These are phyloP conservation scores for Apiotrichum siamense DNA, from an alignment of 1,284 basidiomycete species.

Conservation along the genomic window DNA sequence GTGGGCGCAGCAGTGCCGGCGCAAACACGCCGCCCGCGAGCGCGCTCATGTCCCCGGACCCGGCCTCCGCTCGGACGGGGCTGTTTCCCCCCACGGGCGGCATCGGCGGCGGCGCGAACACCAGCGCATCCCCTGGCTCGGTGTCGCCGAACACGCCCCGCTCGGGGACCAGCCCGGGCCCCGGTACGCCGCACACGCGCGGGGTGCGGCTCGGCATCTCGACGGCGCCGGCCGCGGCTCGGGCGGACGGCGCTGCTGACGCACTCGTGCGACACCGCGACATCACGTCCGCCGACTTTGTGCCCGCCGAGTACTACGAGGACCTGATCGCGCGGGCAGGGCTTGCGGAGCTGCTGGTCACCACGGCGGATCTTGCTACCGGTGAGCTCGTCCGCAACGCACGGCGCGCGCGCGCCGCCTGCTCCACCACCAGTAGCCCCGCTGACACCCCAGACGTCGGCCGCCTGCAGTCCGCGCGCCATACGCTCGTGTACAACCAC, in stretches of 20 bases:
- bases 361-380: constrained; percentile 27
- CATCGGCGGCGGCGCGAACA: too few species aligned
- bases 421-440: too few species aligned
- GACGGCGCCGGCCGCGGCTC: background rate
- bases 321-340: constrained; percentile 32
- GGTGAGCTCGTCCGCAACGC: constrained; percentile 28
- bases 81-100: too few species aligned
- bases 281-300: constrained; percentile 22
- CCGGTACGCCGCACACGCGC: too few species aligned
- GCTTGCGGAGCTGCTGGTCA: constrained; percentile 36
- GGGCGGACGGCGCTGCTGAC: too few species aligned
- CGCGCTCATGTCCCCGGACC: background rate
- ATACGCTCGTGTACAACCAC: constrained; percentile 47
- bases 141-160: too few species aligned
- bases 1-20: constrained; percentile 1
- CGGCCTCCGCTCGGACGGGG: too few species aligned
- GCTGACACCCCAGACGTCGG: constrained; percentile 34
- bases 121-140: too few species aligned
- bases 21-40: background rate
- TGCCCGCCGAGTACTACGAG: constrained; percentile 39
- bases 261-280: background rate
- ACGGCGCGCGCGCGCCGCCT: too few species aligned
- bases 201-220: too few species aligned
- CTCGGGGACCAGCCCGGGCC: too few species aligned
- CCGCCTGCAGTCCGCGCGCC: constrained; percentile 39